phyloP scores from a whole-genome alignment of 345 rosid species.

The Chamaenerion angustifolium region DNA sequence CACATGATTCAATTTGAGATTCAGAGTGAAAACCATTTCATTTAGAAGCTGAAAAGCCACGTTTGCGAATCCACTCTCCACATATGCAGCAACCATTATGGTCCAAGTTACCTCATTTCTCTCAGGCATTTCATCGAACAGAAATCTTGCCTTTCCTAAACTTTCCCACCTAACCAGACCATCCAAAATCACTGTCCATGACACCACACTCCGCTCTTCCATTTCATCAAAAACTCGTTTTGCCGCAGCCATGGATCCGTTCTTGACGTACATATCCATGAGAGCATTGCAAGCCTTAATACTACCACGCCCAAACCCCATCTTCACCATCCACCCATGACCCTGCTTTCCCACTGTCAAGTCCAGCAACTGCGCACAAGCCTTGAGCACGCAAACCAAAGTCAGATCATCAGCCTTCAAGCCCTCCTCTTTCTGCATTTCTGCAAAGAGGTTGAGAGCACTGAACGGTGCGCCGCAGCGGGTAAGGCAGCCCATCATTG shows the following conservation, averaged over 20 bases:
- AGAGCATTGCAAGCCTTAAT: slow-evolving; percentile 42
- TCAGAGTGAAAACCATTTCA: slow-evolving; percentile 29
- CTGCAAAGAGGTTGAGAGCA: slow-evolving; percentile 27
- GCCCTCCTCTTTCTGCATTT: slow-evolving; percentile 25
- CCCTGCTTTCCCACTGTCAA: slow-evolving; percentile 36
- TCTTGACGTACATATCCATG: slow-evolving; percentile 67
- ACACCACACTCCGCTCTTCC: slow-evolving; percentile 42
- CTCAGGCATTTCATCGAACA: slow-evolving; percentile 59
- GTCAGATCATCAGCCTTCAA: slow-evolving; percentile 43
- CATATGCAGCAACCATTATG: slow-evolving; percentile 48
- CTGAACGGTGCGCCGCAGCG: slow-evolving; percentile 13
- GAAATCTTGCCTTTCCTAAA: slow-evolving; percentile 31
- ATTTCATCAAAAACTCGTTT: slow-evolving; percentile 32
- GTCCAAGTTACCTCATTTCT: slow-evolving; percentile 68
- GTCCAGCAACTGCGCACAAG: slow-evolving; percentile 38
- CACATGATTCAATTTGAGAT: slow-evolving; percentile 30
- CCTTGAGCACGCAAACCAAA: slow-evolving; percentile 36
- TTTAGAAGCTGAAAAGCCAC: slow-evolving; percentile 33
- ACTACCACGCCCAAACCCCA: slow-evolving; percentile 22
- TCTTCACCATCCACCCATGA: slow-evolving; percentile 45
- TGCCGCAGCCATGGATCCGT: slow-evolving; percentile 32
- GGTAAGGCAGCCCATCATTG: slow-evolving; percentile 38
- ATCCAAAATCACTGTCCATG: slow-evolving; percentile 64
- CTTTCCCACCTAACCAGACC: slow-evolving; percentile 56
- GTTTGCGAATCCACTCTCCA: slow-evolving; percentile 39